phyloP scores from a whole-genome alignment of 1,284 basidiomycete species.

The Apiotrichum akiyoshidainum region DNA sequence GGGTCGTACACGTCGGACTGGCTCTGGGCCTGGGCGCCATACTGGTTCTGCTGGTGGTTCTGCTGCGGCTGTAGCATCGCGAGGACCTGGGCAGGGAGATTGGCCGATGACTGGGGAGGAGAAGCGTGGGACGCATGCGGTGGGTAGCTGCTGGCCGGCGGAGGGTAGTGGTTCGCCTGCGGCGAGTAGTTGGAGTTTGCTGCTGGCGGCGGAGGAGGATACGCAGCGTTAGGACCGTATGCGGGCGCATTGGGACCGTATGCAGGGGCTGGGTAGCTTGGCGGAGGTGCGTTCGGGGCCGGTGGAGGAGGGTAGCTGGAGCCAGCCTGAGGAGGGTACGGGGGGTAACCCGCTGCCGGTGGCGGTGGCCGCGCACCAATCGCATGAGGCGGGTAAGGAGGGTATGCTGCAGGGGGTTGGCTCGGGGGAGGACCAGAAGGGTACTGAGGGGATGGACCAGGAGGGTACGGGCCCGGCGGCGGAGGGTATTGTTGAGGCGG shows the following conservation, averaged over 20 bases:
- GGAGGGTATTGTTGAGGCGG: background rate
- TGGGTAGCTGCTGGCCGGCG: background rate
- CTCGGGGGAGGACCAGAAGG: background rate
- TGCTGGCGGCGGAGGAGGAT: conserved; percentile 9
- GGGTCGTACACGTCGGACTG: conserved; percentile 15
- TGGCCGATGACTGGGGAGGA: conserved; percentile 39
- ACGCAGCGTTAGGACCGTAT: background rate
- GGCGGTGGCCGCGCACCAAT: conserved; percentile 1
- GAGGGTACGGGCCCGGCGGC: conserved; percentile 5
- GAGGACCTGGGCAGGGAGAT: conserved; percentile 62
- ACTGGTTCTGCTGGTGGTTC: conserved; percentile 3
- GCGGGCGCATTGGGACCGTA: too few species aligned
- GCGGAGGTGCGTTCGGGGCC: conserved; percentile 17
- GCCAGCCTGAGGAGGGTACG: conserved; percentile 9
- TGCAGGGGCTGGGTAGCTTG: conserved; percentile 3
- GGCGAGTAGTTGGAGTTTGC: background rate
- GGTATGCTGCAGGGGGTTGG: background rate
- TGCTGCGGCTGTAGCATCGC: conserved; percentile 55
- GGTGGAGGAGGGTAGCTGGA: background rate
- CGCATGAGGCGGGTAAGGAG: conserved; percentile 29
- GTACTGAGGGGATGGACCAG: too few species aligned
- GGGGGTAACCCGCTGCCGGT: background rate
- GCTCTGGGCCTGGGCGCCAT: background rate
- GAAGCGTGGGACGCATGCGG: background rate
- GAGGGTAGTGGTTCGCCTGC: background rate